These are phyloP conservation scores for Tricharina praecox DNA, from an alignment of 495 filamentous ascomycete species.

Conservation along the genomic window DNA sequence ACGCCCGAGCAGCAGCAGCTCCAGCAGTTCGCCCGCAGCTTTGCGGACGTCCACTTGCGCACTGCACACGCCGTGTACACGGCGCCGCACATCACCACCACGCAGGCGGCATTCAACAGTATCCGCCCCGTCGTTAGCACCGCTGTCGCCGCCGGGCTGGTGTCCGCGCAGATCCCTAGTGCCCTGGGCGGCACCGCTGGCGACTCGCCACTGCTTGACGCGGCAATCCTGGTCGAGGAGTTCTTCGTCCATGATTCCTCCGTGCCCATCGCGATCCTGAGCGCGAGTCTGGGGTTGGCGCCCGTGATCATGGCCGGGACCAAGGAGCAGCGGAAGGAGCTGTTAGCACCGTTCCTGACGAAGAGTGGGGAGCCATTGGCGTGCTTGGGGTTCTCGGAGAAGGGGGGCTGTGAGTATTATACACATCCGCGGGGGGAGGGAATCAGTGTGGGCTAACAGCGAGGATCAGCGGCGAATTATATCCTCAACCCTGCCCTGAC, in stretches of 20 bases:
- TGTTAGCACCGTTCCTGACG: conserved; percentile 35
- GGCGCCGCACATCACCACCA: neutral
- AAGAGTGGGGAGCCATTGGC: conserved; percentile 34
- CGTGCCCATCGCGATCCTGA: conserved; percentile 35
- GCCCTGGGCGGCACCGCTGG: conserved; percentile 31
- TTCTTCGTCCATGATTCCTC: conserved; percentile 35
- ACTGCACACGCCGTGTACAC: neutral
- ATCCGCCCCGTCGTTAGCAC: neutral
- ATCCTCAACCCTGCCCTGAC: neutral
- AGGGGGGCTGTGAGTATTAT: conserved; percentile 36
- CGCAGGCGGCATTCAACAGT: neutral
- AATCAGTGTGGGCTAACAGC: neutral
- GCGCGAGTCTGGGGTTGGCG: conserved; percentile 35
- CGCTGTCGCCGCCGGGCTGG: neutral
- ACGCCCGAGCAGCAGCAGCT: conserved; percentile 27
- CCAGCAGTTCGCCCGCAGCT: conserved; percentile 25
- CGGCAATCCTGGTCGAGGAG: conserved; percentile 37
- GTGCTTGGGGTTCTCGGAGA: conserved; percentile 36
- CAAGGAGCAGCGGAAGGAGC: conserved; percentile 29
- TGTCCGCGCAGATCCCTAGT: conserved; percentile 19
- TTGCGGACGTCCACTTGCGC: conserved; percentile 24
- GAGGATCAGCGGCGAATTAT: neutral
- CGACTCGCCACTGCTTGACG: conserved; percentile 31
- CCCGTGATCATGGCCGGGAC: conserved; percentile 33
- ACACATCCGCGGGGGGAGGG: neutral